Conservation (phyloP, 352 stramenopile genomes). For the Pythium dissimile region DNA sequence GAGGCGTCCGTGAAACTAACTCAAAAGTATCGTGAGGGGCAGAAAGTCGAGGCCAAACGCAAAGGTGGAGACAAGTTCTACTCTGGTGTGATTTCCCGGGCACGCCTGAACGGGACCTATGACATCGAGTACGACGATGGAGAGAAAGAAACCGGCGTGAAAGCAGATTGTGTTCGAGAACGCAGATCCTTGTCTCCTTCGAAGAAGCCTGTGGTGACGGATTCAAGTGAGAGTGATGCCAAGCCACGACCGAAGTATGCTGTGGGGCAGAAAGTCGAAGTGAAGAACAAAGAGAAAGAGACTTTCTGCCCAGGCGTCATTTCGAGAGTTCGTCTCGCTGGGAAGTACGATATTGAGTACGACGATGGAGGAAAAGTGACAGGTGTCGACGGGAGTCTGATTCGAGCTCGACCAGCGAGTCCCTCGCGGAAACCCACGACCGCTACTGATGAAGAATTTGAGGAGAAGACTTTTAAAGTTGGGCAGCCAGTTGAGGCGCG, state of each 20-base stretch:
- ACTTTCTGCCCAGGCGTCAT: conserved; percentile 68
- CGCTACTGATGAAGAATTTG: conserved; percentile 9
- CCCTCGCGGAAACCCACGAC: conserved; percentile 2
- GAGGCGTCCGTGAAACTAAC: conserved; percentile 29
- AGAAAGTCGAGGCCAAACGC: conserved; percentile 35
- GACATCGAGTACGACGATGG: conserved; percentile 54
- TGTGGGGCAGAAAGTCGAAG: conserved; percentile 43
- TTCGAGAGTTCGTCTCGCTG: conserved; percentile 30
- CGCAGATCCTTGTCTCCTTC: conserved; percentile 18
- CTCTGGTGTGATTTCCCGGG: conserved; percentile 55
- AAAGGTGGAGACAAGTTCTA: conserved; percentile 66
- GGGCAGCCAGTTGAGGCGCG: conserved; percentile 26
- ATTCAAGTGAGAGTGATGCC: conserved; percentile 10
- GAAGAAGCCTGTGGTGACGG: conserved; percentile 20
- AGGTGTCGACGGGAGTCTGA: conserved; percentile 19
- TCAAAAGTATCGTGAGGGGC: conserved; percentile 18
- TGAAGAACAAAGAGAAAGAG: conserved; percentile 49
- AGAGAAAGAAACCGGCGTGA: conserved; percentile 33
- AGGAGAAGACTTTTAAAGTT: conserved; percentile 22
- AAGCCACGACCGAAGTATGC: conserved; percentile 9
- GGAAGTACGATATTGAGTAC: conserved; percentile 70
- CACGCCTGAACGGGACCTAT: conserved; percentile 59
- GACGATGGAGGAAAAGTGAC: conserved; percentile 63
- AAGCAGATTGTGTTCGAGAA: conserved; percentile 25
- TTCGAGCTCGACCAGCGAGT: conserved; percentile 9